Base-by-base conservation (phyloP, 208 protist species). In the Leishmania tarentolae region DNA sequence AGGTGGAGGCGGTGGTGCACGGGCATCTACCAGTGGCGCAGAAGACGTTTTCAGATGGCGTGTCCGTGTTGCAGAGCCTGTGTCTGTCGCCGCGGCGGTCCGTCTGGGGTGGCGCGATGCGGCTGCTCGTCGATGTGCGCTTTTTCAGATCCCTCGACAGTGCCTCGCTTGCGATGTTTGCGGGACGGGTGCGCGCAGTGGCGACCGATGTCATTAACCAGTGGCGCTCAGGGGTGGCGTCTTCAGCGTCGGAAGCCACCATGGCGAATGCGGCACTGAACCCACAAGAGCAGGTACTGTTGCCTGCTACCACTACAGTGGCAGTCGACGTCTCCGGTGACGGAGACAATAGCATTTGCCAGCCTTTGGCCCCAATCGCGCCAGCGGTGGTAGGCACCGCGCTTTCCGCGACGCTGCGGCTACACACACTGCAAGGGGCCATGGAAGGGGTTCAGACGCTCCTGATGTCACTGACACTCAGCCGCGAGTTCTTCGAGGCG, bases 21-120 rank as follows among this genome's bases (percentile, higher is more conserved):
- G 82, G 82, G 24, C 59, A 81, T 52, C 46, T 85, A 44, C 77
- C 82, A 9, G 82, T 85, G 11, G 40, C 69, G 31, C 82, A 73
- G 71, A 71, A 63, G 35, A 75, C 77, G 8, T 71, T 85, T 42
- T 79, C 82, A 7, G 63, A 56, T 31, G 66, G 66, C 21, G 61
- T 85, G 40, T 21, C 82, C 5, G n/a, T 78, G 37, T 53, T 82
- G 61, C 82, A 85, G 65, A 47, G 59, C 24, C 46, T 85, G 0
- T 63, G 47, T 59, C 50, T 85, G n/a, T 81, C 82, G 11, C 82
- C 82, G n/a, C 76, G 53, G 42, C 50, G 68, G 37, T 19, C 61
- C 15, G 56, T 82, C 2, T 68, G 73, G 50, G 8, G 6, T 37
- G 52, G n/a, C 40, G 82, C 77, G 19, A 52, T 85, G 72, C 77